These are phyloP conservation scores for Ilex aquifolium DNA, from an alignment of 257 asterid genomes.

Conservation along the genomic window DNA sequence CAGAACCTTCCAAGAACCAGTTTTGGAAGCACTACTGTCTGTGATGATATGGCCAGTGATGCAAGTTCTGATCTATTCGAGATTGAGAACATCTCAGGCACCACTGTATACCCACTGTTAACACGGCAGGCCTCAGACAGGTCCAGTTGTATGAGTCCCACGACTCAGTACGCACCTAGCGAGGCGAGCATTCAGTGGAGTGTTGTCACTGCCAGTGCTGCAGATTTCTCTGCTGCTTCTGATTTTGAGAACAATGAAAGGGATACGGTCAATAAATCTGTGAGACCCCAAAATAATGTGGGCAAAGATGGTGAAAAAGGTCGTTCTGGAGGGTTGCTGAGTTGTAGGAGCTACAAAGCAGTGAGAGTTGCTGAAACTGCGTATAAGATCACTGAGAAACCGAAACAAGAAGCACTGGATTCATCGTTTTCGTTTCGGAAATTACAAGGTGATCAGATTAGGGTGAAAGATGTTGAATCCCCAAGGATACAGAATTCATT, in stretches of 20 bases:
- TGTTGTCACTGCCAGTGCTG: slow-evolving; percentile 73
- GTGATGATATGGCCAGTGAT: slow-evolving; percentile 69
- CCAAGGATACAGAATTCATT: slow-evolving; percentile 3
- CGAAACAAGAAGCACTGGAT: slow-evolving; percentile 13
- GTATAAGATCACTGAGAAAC: slow-evolving; percentile 18
- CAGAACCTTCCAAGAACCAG: slow-evolving; percentile 24
- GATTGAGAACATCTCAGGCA: slow-evolving; percentile 58
- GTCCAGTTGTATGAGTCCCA: slow-evolving; percentile 47
- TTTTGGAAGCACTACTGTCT: slow-evolving; percentile 19
- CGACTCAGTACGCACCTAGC: slow-evolving; percentile 60
- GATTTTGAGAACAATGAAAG: slow-evolving; percentile 38
- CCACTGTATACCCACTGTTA: slow-evolving; percentile 15
- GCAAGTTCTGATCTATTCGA: slow-evolving; percentile 88
- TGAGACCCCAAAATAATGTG: not conserved
- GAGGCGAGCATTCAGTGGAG: slow-evolving; percentile 86
- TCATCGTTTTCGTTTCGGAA: not conserved
- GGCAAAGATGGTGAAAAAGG: slow-evolving; percentile 23
- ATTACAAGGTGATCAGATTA: not conserved
- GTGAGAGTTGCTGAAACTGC: slow-evolving; percentile 47
- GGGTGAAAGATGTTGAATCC: slow-evolving; percentile 11
- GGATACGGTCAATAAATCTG: slow-evolving; percentile 16
- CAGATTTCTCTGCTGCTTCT: slow-evolving; percentile 43
- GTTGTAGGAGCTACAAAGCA: slow-evolving; percentile 55
- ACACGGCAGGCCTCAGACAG: slow-evolving; percentile 16
- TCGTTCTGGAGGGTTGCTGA: slow-evolving; percentile 40